Evolutionary conservation across 139 green algal genomes (phyloP), one percentile per base, ranked within the genome.

Genomic region (Chlamydomonas asymmetrica): DNA sequence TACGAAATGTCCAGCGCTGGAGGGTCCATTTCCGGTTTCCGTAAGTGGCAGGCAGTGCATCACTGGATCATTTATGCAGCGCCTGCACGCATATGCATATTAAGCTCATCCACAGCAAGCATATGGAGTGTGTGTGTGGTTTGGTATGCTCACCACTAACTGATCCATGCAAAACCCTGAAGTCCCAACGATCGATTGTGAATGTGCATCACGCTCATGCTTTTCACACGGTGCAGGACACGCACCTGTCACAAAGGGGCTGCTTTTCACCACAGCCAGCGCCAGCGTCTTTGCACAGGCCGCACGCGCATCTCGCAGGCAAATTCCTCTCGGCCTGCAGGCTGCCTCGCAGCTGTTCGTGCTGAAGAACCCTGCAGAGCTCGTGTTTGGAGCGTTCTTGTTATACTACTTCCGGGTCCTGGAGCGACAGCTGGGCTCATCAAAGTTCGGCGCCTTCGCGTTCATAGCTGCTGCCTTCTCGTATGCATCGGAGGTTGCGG

Each of bases 391-490:
- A 10, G 45, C 80, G 3, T 29, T 74, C 18, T 57, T 92, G 39
- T 57, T 88, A 38, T 92, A 92, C 75, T 91, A 85, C 49, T 91
- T 83, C 73, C 78, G 89, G 23, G 1, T 93, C 1, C 69, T 94
- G 37, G 89, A 93, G 59, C 80, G 89, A 37, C 84, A 88, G 71
- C 67, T 40, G 3, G 87, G 87, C 22, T 79, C 80, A 16, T 3
- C 22, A 50, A 92, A 91, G 62, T 93, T 84, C 63, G 83, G 86
- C 34, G 56, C 60, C 39, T 94, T 87, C 38, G 74, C 81, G 52
- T 66, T 71, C 27, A 39, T 73, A 32, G 74, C 65, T 57, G 73
- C 70, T 0, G 75, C 65, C 18, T n/a, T 85, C 3, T 75, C 83
- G 0, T 91, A 80, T 27, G 57, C 37, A 5, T n/a, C 90, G 39